These are phyloP conservation scores for Trichoderma virens DNA, from an alignment of 495 filamentous ascomycete genomes.

Conservation along the genomic window DNA sequence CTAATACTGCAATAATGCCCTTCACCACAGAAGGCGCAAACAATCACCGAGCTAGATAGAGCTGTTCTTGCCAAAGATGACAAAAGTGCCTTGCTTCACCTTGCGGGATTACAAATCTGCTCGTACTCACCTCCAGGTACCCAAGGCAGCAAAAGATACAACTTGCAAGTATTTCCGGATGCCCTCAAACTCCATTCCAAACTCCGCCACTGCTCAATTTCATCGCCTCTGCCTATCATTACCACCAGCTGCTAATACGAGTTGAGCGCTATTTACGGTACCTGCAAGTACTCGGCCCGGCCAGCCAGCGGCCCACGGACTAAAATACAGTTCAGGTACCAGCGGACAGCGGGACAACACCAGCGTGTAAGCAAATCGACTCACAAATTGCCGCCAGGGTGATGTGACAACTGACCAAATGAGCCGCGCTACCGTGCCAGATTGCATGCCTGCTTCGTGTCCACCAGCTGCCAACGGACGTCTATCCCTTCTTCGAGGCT, in stretches of 20 bases:
- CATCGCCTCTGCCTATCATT: background rate
- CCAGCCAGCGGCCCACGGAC: too few relatives aligned
- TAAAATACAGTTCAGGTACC: background rate
- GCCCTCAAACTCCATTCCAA: background rate
- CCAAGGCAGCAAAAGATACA: too few relatives aligned
- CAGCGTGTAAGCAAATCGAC: background rate
- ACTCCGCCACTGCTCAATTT: background rate
- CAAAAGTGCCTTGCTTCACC: too few relatives aligned
- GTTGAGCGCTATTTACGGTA: too few relatives aligned
- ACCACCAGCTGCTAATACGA: background rate
- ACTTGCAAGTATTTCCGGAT: too few relatives aligned
- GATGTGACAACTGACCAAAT: conserved; percentile 1
- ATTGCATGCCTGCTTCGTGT: background rate
- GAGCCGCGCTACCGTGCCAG: background rate
- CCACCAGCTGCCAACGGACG: background rate
- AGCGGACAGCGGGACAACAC: background rate
- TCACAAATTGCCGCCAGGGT: background rate
- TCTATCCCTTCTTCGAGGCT: background rate
- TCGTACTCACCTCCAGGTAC: too few relatives aligned
- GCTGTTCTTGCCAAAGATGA: too few relatives aligned
- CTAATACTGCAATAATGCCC: too few relatives aligned
- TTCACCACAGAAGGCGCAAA: too few relatives aligned
- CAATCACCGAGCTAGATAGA: too few relatives aligned
- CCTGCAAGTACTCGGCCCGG: too few relatives aligned
- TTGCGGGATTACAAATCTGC: too few relatives aligned